Evolutionary conservation across 306 rosid species (phyloP).

Genomic region (cucumber (Cucumis sativus)): DNA sequence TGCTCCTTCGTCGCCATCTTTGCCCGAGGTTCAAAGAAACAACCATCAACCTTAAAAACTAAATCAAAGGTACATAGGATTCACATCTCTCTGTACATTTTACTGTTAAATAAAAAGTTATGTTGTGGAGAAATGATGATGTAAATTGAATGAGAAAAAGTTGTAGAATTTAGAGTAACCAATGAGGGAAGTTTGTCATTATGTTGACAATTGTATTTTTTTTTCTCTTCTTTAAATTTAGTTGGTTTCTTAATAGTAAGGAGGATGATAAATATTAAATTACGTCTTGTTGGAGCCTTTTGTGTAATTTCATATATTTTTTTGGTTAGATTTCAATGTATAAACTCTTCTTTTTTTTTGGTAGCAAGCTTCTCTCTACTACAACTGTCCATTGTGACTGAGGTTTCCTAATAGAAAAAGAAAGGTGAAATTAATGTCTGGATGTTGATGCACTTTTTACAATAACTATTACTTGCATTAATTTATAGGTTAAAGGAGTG

Average conservation of each 20-base stretch:
- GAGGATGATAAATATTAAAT: neutral
- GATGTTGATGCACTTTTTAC: neutral
- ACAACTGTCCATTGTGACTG: neutral
- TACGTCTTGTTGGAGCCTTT: neutral
- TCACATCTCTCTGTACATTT: constrained; percentile 1
- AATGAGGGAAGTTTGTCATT: neutral
- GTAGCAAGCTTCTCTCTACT: neutral
- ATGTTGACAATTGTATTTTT: neutral
- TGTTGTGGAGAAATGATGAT: neutral
- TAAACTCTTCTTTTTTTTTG: neutral
- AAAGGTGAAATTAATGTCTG: neutral
- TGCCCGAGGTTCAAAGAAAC: constrained; percentile 26
- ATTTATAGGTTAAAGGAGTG: neutral
- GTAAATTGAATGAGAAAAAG: constrained; percentile 4
- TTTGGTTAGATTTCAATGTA: neutral
- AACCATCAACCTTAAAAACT: constrained; percentile 4
- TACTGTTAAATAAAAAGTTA: neutral
- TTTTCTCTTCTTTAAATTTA: neutral
- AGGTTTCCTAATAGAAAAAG: neutral
- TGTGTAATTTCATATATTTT: neutral
- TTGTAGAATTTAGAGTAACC: neutral
- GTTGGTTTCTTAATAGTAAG: neutral
- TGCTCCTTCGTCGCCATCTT: constrained; percentile 59
- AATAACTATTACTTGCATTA: neutral
- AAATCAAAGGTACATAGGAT: neutral